Evolutionary conservation across 2,329 filamentous ascomycete genomes (phyloP).

Genomic region (Apiospora saccharicola): DNA sequence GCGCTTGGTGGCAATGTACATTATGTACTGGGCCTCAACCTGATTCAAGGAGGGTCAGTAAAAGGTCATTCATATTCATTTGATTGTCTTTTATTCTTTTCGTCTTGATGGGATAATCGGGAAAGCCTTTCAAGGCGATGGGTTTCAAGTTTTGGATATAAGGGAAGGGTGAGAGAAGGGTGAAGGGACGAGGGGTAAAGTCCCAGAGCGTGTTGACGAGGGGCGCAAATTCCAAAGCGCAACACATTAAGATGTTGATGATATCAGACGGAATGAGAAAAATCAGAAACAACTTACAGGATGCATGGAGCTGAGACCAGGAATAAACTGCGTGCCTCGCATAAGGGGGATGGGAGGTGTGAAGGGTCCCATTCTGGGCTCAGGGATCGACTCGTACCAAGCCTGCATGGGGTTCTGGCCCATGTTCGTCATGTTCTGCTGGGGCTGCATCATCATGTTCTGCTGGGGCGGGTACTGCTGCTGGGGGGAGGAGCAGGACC

Average conservation of each 20-base stretch:
- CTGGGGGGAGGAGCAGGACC: not conserved
- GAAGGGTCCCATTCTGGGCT: not conserved
- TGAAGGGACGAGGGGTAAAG: not conserved
- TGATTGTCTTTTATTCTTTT: not conserved
- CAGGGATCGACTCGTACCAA: constrained; percentile 3
- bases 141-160: not conserved
- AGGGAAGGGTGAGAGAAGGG: not conserved
- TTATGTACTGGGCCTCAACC: constrained; percentile 16
- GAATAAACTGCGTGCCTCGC: not conserved
- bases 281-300: not conserved
- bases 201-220: not conserved
- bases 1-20: not conserved
- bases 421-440: not conserved
- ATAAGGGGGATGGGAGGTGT: not conserved
- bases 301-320: not conserved
- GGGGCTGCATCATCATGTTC: not conserved
- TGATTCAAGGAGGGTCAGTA: not conserved
- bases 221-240: not conserved
- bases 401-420: not conserved
- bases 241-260: not conserved
- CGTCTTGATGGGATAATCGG: not conserved
- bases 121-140: not conserved
- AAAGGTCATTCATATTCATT: not conserved
- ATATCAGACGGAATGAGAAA: not conserved
- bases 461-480: not conserved